A percentile compares a stretch with the other conserved stretches of the same genome.
These are phyloP conservation scores for Mycena haematopus DNA, from an alignment of 768 basidiomycete genomes.

Conservation along the genomic window DNA sequence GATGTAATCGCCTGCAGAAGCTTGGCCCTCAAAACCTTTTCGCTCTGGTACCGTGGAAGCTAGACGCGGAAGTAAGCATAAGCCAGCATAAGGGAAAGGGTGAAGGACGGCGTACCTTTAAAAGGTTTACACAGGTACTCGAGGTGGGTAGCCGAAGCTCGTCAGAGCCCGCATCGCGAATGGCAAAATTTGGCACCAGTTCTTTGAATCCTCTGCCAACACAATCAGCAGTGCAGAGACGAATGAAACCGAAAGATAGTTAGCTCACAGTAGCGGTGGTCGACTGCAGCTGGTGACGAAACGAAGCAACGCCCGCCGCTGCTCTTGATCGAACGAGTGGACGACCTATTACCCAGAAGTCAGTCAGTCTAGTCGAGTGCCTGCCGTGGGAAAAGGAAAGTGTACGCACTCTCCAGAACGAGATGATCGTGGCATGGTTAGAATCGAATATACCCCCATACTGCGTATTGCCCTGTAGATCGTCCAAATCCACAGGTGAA, in stretches of 20 bases:
- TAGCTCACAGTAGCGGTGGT: conserved; percentile 80
- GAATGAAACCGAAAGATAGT: background rate
- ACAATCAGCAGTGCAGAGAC: conserved; percentile 5
- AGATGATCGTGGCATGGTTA: conserved; percentile 69
- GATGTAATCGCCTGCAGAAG: conserved; percentile 86
- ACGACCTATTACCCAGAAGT: conserved; percentile 64
- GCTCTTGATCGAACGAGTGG: conserved; percentile 78
- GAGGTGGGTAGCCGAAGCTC: conserved; percentile 73
- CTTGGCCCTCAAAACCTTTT: conserved; percentile 71
- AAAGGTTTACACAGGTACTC: conserved; percentile 90
- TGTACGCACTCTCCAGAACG: conserved; percentile 81
- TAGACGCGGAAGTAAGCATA: conserved; percentile 34
- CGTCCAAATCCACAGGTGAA: conserved; percentile 82
- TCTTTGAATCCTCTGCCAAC: conserved; percentile 78
- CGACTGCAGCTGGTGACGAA: conserved; percentile 95
- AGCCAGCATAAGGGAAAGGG: background rate
- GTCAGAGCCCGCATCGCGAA: conserved; percentile 82
- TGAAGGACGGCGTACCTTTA: conserved; percentile 64
- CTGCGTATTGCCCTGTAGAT: conserved; percentile 76
- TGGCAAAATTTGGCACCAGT: conserved; percentile 86
- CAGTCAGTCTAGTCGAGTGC: background rate
- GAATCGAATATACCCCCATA: conserved; percentile 85
- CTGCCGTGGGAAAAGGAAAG: background rate
- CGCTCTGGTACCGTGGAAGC: conserved; percentile 75
- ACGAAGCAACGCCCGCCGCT: conserved; percentile 77